These are phyloP conservation scores for Talaromyces liani DNA, from an alignment of 495 filamentous ascomycete species.

Conservation along the genomic window DNA sequence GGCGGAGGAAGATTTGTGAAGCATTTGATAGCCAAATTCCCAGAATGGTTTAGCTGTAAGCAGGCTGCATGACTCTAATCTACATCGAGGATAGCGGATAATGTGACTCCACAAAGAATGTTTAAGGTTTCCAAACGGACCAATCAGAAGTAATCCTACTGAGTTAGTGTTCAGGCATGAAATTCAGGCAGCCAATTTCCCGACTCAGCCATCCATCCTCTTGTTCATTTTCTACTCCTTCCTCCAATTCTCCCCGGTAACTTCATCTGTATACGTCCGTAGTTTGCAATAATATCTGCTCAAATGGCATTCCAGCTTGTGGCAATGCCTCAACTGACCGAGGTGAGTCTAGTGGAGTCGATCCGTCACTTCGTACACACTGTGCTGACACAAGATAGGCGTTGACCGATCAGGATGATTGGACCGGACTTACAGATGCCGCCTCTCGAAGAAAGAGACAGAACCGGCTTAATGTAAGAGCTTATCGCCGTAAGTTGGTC, in stretches of 20 bases:
- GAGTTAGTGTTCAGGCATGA: not conserved
- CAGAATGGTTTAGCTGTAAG: constrained; percentile 18
- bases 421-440: constrained; percentile 33
- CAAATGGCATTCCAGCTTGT: constrained; percentile 18
- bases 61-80: constrained; percentile 31
- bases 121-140: not conserved
- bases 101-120: constrained; percentile 12
- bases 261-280: not conserved
- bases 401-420: constrained; percentile 29
- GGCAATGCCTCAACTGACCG: constrained; percentile 32
- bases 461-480: constrained; percentile 35
- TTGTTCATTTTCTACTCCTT: not conserved
- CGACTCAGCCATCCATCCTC: not conserved
- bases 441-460: constrained; percentile 25
- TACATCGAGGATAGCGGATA: constrained; percentile 13
- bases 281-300: not conserved
- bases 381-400: constrained; percentile 24
- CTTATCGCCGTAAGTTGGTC: constrained; percentile 22
- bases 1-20: not conserved
- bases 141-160: constrained; percentile 5
- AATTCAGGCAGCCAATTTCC: not conserved
- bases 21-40: not conserved
- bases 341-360: constrained; percentile 17
- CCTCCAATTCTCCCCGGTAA: not conserved
- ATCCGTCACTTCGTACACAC: not conserved